phyloP scores from a whole-genome alignment of 73 alveolate species.

The Durusdinium trenchii region DNA sequence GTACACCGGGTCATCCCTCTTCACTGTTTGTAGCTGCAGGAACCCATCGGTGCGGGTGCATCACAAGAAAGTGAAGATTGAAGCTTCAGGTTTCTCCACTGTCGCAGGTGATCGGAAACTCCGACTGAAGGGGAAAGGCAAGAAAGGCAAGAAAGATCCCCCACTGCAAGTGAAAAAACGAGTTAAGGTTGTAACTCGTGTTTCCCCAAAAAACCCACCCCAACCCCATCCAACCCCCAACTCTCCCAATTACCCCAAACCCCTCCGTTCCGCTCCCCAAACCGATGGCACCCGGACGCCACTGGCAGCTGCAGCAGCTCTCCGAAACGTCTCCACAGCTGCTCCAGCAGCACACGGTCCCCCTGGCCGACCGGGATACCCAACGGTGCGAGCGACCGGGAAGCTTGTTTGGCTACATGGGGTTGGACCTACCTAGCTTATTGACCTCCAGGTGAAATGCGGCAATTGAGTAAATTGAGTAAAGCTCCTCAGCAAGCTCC shows the following conservation, averaged over 20 bases:
- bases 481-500: too few relatives aligned
- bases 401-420: not conserved
- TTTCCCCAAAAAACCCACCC: too few relatives aligned
- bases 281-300: not conserved
- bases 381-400: not conserved
- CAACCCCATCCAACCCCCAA: too few relatives aligned
- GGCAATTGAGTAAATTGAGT: too few relatives aligned
- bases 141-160: too few relatives aligned
- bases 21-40: not conserved
- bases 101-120: too few relatives aligned
- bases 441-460: too few relatives aligned
- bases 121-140: too few relatives aligned
- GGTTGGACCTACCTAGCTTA: not conserved
- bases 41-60: not conserved
- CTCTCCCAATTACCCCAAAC: not conserved
- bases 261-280: not conserved
- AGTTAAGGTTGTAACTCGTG: too few relatives aligned
- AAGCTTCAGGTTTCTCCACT: not conserved
- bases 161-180: too few relatives aligned
- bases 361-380: not conserved
- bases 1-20: not conserved
- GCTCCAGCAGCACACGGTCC: constrained; percentile 78
- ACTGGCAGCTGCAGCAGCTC: constrained; percentile 45
- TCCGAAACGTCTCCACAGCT: constrained; percentile 27
- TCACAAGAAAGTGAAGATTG: not conserved